Base-by-base conservation (phyloP, 2,329 filamentous ascomycete genomes). In the Aspergillus fumigatiaffinis region DNA sequence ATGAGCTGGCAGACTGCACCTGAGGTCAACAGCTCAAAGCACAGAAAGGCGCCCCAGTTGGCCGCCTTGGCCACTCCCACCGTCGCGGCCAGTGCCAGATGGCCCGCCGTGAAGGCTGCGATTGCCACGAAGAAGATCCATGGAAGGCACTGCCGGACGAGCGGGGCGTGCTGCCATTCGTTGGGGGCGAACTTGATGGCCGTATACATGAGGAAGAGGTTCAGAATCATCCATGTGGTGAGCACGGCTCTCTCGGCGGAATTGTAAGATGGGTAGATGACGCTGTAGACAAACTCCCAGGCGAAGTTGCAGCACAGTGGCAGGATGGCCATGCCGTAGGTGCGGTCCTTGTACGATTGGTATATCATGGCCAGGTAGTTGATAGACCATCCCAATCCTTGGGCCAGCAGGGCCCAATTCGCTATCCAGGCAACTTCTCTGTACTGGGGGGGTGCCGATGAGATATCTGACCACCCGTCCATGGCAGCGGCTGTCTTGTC, bases 291-390 rank as follows among this genome's bases (percentile, higher is more conserved):
- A 10, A 49, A 47, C 25, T 20, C 51, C 51, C 51, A 53, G 4
- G 51, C 23, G 6, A 53, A 26, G n/a, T 53, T 53, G 44, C 51
- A 46, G 35, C 35, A 53, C 35, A 53, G 41, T 28, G 41, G 38
- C 7, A 53, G 10, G 23, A 53, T 46, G 10, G 51, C 25, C 35
- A 53, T 53, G 17, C 20, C 14, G 51, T 53, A 53, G 9, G 51
- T 53, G 17, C 28, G 26, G 25, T 53, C 35, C n/a, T 23, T 35
- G 35, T 46, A 53, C 14, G 51, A 53, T 20, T 53, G 35, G 28
- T 46, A 53, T 17, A 47, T 32, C 51, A 53, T 53, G 10, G 21
- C 35, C 17, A 53, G 17, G 41, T 50, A 67, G 63, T 12, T 28
- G 26, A 28, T 28, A 28, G 26, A 28, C 26, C 26, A 28, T 28